phyloP scores from a whole-genome alignment of 352 stramenopile species.

The Globisporangium irregulare region DNA sequence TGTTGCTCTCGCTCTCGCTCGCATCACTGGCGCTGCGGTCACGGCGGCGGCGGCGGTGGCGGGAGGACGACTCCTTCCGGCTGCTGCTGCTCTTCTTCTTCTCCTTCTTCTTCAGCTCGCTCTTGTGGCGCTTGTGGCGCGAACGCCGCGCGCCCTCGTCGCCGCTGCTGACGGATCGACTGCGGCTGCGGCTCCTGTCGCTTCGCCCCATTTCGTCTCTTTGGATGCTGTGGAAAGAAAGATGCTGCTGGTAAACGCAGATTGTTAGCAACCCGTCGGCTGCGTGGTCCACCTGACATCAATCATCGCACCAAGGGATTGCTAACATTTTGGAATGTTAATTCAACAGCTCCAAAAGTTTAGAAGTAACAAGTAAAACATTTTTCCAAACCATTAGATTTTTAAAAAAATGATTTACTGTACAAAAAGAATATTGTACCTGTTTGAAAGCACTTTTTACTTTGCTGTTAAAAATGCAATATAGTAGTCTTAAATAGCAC shows the following conservation, averaged over 20 bases:
- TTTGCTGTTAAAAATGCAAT: no score
- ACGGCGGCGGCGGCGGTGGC: neutral
- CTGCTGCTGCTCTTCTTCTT: constrained; percentile 1
- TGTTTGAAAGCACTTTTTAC: no score
- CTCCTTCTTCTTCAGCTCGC: neutral
- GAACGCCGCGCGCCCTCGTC: neutral
- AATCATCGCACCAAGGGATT: no score
- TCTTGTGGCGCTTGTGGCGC: constrained; percentile 9
- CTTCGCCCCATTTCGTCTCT: constrained; percentile 9
- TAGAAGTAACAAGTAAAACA: no score
- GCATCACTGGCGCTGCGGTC: constrained; percentile 3
- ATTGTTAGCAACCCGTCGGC: no score
- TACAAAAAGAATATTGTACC: no score
- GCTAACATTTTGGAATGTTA: no score
- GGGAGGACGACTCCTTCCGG: neutral
- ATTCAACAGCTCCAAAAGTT: no score
- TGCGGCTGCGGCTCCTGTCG: constrained; percentile 12
- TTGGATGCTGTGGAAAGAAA: neutral
- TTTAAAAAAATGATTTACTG: no score
- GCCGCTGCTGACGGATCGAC: constrained; percentile 1
- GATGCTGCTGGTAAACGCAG: neutral
- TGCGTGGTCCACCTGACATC: no score
- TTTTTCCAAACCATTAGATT: no score
- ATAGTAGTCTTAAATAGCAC: no score
- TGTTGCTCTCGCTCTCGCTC: constrained; percentile 9